Conservation (phyloP, 176 grass and related monocot species). For the Phragmites australis region DNA sequence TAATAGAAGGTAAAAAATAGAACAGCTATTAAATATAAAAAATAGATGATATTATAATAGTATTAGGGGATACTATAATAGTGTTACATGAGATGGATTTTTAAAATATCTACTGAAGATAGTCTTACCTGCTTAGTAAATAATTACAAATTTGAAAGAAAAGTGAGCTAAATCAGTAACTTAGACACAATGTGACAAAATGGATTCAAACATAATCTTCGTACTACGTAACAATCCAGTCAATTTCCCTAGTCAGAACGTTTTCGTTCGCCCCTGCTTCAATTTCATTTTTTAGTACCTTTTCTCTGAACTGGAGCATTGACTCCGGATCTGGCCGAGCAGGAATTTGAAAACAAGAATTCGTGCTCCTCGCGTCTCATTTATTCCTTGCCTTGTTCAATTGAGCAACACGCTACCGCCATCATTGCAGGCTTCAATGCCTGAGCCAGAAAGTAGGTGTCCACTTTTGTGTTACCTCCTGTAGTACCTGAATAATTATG, state of each 20-base stretch:
- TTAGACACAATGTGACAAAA: too few species aligned
- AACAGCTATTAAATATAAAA: too few species aligned
- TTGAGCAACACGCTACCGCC: constrained; percentile 24
- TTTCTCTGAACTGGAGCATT: background rate
- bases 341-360: constrained; percentile 41
- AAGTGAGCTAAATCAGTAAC: background rate
- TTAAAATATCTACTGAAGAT: too few species aligned
- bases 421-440: constrained; percentile 59
- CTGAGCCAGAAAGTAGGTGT: constrained; percentile 28
- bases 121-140: too few species aligned
- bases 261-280: background rate
- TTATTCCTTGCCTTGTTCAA: constrained; percentile 24
- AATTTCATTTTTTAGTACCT: background rate
- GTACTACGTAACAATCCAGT: background rate
- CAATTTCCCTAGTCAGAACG: background rate
- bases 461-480: constrained; percentile 3
- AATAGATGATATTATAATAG: too few species aligned
- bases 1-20: too few species aligned
- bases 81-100: too few species aligned
- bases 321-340: constrained; percentile 29
- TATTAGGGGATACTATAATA: too few species aligned
- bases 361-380: constrained; percentile 20
- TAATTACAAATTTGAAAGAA: background rate
- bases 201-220: background rate
- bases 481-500: too few species aligned